Evolutionary conservation across 306 rosid genomes (phyloP), one percentile per base, ranked within the genome.

Genomic region (Hippophae rhamnoides): DNA sequence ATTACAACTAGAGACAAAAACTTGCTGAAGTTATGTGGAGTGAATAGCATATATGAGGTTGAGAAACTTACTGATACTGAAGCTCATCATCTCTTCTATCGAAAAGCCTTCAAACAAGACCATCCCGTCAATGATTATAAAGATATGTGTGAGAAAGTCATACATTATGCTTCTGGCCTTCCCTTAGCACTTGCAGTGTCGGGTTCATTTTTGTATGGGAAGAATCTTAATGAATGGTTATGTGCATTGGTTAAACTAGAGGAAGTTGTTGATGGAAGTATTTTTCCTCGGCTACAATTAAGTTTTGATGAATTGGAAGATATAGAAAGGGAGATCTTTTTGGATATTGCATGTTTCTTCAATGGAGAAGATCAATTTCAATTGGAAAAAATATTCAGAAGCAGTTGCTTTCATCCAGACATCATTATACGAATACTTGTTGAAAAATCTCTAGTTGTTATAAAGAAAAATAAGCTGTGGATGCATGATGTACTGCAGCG

Each of bases 401-500:
- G 44, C 5, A 26, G 23, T 13, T 78, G 67, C 4, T 54, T 61
- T 60, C 8, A 18, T 57, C 48, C 78, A 26, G n/a, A 5, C 18
- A 67, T 55, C 54, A 76, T 72, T 46, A 42, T 76, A 38, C 76
- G 53, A 0, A 57, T 64, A 54, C 76, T 82, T 57, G 44, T 65
- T 43, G 76, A 73, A 44, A 76, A 62, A 47, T 82, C 76, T 52
- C 77, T 82, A 43, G 10, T 78, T n/a, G 54, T 72, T 8, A 45
- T 45, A 7, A 2, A 45, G 11, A 45, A 48, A 5, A 48, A 48
- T 18, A 48, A 48, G 7, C 18, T 48, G 11, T 12, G n/a, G 6
- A 48, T 48, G 52, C 52, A 48, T 48, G 52, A 48, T 11, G 12
- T 48, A 48, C 52, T 48, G n/a, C 52, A 48, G 13, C 18, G 13